These are phyloP conservation scores for Caloboletus firmus DNA, from an alignment of 1,284 basidiomycete genomes.

Conservation along the genomic window DNA sequence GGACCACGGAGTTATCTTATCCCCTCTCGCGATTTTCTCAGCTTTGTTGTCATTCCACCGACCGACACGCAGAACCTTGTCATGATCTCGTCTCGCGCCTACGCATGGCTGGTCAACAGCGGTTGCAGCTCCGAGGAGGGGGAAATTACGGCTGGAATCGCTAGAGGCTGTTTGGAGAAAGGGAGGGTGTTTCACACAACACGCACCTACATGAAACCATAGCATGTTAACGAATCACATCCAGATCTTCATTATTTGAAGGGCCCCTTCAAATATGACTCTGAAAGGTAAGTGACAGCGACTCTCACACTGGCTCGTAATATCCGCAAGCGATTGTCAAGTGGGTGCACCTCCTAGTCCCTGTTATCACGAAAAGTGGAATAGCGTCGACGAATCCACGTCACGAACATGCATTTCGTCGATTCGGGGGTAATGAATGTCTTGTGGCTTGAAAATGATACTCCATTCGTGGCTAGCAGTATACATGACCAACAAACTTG, in stretches of 20 bases:
- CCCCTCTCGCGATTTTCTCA: neutral
- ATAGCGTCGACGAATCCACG: neutral
- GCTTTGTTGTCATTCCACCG: neutral
- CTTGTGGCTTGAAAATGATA: neutral
- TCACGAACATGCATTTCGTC: neutral
- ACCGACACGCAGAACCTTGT: neutral
- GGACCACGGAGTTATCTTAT: neutral
- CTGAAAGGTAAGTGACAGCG: neutral
- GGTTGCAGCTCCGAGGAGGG: neutral
- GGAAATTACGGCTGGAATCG: neutral
- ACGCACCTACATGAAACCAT: neutral
- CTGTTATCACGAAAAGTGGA: neutral
- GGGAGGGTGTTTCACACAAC: neutral
- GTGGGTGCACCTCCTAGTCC: neutral
- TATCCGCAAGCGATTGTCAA: neutral
- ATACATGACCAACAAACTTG: neutral
- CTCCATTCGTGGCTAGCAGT: neutral
- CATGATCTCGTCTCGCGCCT: neutral
- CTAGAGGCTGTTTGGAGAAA: neutral
- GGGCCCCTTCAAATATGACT: neutral
- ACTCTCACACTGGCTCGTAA: neutral
- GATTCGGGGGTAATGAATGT: neutral
- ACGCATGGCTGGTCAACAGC: neutral
- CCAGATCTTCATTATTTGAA: neutral
- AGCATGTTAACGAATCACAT: neutral